Evolutionary conservation across 164 flowering plant species (phyloP).

Genomic region (Tinospora cordifolia): DNA sequence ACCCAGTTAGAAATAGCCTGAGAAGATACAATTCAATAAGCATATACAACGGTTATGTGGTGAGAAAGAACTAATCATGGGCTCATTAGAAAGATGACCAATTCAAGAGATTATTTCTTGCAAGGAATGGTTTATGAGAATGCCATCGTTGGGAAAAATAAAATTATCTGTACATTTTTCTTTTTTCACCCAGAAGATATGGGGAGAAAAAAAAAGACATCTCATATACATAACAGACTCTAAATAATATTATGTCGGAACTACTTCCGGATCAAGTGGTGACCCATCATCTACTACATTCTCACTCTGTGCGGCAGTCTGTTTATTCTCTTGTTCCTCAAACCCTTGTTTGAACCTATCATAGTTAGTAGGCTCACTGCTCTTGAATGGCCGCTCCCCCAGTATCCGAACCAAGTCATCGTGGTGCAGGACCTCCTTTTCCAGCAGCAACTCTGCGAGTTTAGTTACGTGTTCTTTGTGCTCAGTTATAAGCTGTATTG

Average conservation of each 20-base stretch:
- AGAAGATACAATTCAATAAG: not conserved
- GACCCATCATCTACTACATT: slow-evolving; percentile 40
- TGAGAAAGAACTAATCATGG: not conserved
- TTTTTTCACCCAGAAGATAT: not conserved
- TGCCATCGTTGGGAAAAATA: not conserved
- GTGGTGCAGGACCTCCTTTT: slow-evolving; percentile 90
- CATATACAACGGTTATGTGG: not conserved
- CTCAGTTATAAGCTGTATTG: slow-evolving; percentile 58
- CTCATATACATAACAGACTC: slow-evolving; percentile 26
- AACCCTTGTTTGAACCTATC: slow-evolving; percentile 73
- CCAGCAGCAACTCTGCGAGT: slow-evolving; percentile 79
- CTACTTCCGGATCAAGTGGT: slow-evolving; percentile 44
- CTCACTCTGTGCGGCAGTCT: slow-evolving; percentile 15
- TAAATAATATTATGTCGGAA: slow-evolving; percentile 34
- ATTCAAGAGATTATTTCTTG: not conserved
- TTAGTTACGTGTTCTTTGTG: slow-evolving; percentile 72
- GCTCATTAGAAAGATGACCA: not conserved
- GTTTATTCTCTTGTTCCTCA: slow-evolving; percentile 41
- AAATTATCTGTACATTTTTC: slow-evolving; percentile 15
- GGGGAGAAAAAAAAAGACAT: slow-evolving; percentile 5
- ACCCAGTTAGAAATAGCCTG: no score
- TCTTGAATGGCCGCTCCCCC: slow-evolving; percentile 81
- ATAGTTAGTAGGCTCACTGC: slow-evolving; percentile 60
- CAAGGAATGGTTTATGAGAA: not conserved
- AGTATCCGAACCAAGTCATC: slow-evolving; percentile 64